Conservation (phyloP, 2,329 filamentous ascomycete species). For the Tympanopsis confertula region DNA sequence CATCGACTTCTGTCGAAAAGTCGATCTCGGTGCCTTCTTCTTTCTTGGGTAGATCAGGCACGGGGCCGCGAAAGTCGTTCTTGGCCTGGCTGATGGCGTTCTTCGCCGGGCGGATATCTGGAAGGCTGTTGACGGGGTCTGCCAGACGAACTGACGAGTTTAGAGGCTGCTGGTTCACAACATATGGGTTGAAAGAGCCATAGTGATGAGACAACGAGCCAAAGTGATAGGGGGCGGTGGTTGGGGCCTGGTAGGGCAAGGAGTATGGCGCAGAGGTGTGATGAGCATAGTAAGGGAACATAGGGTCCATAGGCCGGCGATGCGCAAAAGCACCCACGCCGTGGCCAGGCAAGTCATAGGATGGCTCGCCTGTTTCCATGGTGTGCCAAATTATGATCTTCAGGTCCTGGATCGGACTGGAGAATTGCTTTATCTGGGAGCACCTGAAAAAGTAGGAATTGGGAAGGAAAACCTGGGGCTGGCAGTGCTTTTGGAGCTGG, state of each 20-base stretch:
- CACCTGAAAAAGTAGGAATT: too few species aligned
- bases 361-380: conserved; percentile 1
- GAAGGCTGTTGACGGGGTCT: not conserved
- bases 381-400: too few species aligned
- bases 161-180: not conserved
- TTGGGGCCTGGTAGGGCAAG: not conserved
- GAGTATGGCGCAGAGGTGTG: not conserved
- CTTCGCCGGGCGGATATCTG: not conserved
- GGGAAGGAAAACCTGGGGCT: too few species aligned
- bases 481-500: too few species aligned
- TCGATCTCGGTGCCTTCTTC: not conserved
- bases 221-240: not conserved
- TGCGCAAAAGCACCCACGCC: not conserved
- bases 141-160: not conserved
- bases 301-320: not conserved
- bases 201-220: too few species aligned
- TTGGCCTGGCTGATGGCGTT: not conserved
- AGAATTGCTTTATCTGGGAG: too few species aligned
- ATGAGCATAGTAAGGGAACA: not conserved
- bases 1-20: not conserved
- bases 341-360: not conserved
- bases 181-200: too few species aligned
- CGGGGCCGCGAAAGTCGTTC: not conserved
- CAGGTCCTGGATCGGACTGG: too few species aligned
- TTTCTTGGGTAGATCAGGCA: not conserved